Percentiles rank a stretch among this genome's conserved stretches.
Conservation (phyloP, 108 stramenopile species). For the Discostella stelligeroides region DNA sequence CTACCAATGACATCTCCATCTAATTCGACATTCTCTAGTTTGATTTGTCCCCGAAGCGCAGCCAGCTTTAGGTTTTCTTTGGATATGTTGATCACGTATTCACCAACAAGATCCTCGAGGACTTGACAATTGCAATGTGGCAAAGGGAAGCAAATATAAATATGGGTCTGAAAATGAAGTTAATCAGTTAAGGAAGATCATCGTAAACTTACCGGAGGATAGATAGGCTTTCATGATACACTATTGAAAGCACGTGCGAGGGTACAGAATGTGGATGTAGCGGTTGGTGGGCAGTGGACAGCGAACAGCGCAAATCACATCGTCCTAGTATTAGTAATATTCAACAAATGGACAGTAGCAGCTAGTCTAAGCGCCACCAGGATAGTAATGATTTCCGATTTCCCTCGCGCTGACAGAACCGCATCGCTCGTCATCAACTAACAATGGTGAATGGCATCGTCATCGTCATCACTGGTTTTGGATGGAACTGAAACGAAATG, state of each 20-base stretch:
- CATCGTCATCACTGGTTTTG: too few species aligned
- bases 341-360: too few species aligned
- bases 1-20: conserved; percentile 83
- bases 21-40: conserved; percentile 82
- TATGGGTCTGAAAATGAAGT: background rate
- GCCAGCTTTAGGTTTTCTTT: conserved; percentile 79
- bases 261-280: background rate
- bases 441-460: too few species aligned
- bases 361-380: too few species aligned
- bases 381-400: too few species aligned
- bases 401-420: too few species aligned
- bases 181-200: background rate
- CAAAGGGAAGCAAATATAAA: background rate
- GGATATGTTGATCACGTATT: conserved; percentile 83
- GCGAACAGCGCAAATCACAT: background rate
- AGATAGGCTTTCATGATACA: background rate
- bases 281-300: too few species aligned
- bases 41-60: conserved; percentile 73
- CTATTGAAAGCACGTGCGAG: background rate
- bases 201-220: background rate
- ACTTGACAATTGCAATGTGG: conserved; percentile 38
- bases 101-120: conserved; percentile 80
- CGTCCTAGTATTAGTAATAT: too few species aligned
- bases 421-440: too few species aligned
- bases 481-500: too few species aligned